A percentile compares a stretch with the other conserved stretches of the same genome.
Evolutionary conservation across 2,329 filamentous ascomycete genomes (phyloP).

Genomic region (Kalaharituber pfeilii): DNA sequence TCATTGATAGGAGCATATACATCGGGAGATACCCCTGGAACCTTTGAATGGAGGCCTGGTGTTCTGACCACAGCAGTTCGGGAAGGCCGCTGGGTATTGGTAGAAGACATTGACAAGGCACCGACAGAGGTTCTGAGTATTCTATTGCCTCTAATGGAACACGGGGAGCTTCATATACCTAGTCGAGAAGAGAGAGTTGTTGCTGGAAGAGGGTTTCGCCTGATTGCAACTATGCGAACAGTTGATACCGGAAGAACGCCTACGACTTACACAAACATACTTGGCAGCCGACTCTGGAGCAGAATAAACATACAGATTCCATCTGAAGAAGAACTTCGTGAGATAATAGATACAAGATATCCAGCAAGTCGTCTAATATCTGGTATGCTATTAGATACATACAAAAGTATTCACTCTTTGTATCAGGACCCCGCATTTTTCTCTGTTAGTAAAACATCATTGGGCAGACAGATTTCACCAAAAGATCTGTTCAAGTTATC

Average conservation of each 20-base stretch:
- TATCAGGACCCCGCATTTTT: constrained; percentile 31
- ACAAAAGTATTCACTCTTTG: constrained; percentile 26
- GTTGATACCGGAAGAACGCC: constrained; percentile 24
- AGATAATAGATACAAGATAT: constrained; percentile 54
- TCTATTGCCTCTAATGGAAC: constrained; percentile 78
- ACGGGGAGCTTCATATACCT: constrained; percentile 76
- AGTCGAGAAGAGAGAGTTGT: constrained; percentile 72
- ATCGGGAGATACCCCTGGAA: constrained; percentile 53
- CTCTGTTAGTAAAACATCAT: constrained; percentile 37
- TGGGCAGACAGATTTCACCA: constrained; percentile 45
- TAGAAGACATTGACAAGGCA: constrained; percentile 89
- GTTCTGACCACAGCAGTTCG: constrained; percentile 83
- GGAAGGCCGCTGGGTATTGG: constrained; percentile 90
- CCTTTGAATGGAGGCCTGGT: constrained; percentile 81
- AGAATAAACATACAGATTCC: constrained; percentile 52
- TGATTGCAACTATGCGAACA: constrained; percentile 81
- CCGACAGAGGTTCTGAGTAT: constrained; percentile 91
- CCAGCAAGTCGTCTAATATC: constrained; percentile 46
- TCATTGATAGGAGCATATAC: constrained; percentile 89
- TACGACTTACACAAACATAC: constrained; percentile 45
- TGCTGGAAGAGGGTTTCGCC: constrained; percentile 68
- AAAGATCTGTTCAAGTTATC: constrained; percentile 88
- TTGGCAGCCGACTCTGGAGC: constrained; percentile 78
- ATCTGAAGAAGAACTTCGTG: constrained; percentile 49
- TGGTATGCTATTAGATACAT: constrained; percentile 8